Evolutionary conservation across 106 monocot species (phyloP).

Genomic region (Dendrobium officinale): DNA sequence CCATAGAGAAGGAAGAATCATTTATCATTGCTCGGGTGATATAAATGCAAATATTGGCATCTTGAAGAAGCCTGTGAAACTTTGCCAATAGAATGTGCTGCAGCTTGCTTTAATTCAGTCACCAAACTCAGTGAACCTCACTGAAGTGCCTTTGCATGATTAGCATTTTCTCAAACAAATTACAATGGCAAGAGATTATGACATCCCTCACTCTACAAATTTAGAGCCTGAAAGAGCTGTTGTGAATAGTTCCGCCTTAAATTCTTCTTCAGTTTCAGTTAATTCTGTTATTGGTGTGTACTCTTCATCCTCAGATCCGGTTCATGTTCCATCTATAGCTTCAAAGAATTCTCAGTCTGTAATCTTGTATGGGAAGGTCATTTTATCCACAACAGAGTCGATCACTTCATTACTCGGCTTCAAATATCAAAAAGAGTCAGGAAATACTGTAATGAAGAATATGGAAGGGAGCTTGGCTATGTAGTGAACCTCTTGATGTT

Average conservation of each 20-base stretch:
- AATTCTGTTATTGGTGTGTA: slow-evolving; percentile 44
- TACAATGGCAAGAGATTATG: background rate
- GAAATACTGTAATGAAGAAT: no score
- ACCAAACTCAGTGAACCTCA: background rate
- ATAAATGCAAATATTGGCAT: slow-evolving; percentile 16
- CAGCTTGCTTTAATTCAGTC: slow-evolving; percentile 37
- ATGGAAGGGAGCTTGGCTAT: no score
- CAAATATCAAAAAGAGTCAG: slow-evolving; percentile 15
- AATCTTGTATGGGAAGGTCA: slow-evolving; percentile 25
- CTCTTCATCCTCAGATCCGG: slow-evolving; percentile 63
- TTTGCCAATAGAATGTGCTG: slow-evolving; percentile 31
- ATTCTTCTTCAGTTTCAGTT: slow-evolving; percentile 22
- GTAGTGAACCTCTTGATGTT: no score
- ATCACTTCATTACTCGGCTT: slow-evolving; percentile 16
- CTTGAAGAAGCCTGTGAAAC: slow-evolving; percentile 40
- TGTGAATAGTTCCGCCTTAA: slow-evolving; percentile 5
- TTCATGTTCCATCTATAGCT: slow-evolving; percentile 57
- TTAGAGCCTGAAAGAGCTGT: slow-evolving; percentile 10
- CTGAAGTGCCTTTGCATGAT: background rate
- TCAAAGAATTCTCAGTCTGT: slow-evolving; percentile 23
- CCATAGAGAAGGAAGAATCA: slow-evolving; percentile 35
- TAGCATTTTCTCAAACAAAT: no score
- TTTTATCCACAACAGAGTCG: slow-evolving; percentile 10
- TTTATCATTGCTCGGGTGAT: slow-evolving; percentile 40
- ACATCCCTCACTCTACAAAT: background rate